Conservation (phyloP, 495 filamentous ascomycete species). For the Hypoxylon crocopeplum region DNA sequence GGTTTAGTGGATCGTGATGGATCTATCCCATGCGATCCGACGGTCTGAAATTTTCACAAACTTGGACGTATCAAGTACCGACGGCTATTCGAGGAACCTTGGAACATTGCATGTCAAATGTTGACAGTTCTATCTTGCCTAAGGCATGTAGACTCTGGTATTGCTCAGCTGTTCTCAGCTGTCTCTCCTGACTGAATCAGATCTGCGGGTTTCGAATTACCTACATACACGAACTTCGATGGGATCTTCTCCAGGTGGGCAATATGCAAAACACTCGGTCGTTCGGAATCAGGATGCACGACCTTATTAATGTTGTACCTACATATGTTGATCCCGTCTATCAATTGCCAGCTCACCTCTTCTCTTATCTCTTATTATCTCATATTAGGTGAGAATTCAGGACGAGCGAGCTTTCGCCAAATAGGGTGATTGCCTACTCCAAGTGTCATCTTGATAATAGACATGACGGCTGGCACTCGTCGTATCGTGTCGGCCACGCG, state of each 20-base stretch:
- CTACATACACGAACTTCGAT: constrained; percentile 21
- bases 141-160: too few species aligned
- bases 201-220: neutral
- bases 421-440: constrained; percentile 1
- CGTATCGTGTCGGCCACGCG: constrained; percentile 3
- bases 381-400: constrained; percentile 14
- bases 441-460: constrained; percentile 14
- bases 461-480: constrained; percentile 2
- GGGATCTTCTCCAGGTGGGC: constrained; percentile 18
- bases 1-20: constrained; percentile 39
- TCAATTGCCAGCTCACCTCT: constrained; percentile 22
- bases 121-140: too few species aligned
- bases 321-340: constrained; percentile 23
- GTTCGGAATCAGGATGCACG: constrained; percentile 12
- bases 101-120: too few species aligned
- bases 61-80: constrained; percentile 27
- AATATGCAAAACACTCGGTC: constrained; percentile 32
- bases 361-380: constrained; percentile 1
- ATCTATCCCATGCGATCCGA: constrained; percentile 34
- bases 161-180: constrained; percentile 8
- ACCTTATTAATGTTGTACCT: neutral
- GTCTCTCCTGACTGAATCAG: too few species aligned
- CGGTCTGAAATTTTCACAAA: constrained; percentile 30
- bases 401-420: constrained; percentile 2
- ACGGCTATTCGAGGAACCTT: constrained; percentile 31